Conservation (phyloP, 306 rosid species). For the Dalbergia cochinchinensis region DNA sequence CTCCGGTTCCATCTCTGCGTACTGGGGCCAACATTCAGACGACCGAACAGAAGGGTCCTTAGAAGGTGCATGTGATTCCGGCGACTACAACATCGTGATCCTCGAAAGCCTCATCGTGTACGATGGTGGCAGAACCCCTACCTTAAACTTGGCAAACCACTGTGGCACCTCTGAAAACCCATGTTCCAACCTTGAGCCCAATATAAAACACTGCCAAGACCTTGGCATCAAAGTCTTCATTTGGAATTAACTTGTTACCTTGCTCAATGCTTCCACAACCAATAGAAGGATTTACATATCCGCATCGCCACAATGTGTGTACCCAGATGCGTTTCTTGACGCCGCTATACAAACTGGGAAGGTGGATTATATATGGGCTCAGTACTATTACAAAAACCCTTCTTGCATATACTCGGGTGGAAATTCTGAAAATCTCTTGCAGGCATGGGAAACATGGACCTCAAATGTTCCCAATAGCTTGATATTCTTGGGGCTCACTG, state of each 20-base stretch:
- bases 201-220: slow-evolving; percentile 17
- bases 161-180: neutral
- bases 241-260: slow-evolving; percentile 48
- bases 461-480: neutral
- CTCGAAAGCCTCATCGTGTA: slow-evolving; percentile 51
- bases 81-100: slow-evolving; percentile 47
- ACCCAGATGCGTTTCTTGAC: too few species aligned
- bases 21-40: slow-evolving; percentile 54
- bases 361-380: slow-evolving; percentile 62
- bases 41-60: slow-evolving; percentile 49
- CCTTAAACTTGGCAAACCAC: neutral
- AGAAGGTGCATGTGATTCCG: slow-evolving; percentile 52
- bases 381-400: slow-evolving; percentile 53
- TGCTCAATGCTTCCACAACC: neutral
- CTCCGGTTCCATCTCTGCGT: slow-evolving; percentile 44
- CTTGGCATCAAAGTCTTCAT: too few species aligned
- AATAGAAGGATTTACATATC: too few species aligned
- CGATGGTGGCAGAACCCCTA: slow-evolving; percentile 26
- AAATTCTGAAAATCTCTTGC: slow-evolving; percentile 26
- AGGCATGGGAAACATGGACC: slow-evolving; percentile 55
- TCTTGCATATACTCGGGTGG: slow-evolving; percentile 41
- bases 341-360: too few species aligned
- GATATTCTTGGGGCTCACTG: slow-evolving; percentile 13
- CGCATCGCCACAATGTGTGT: too few species aligned
- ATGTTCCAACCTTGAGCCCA: too few species aligned